Percentiles rank a stretch among this genome's conserved stretches.
Conservation (phyloP, 2,329 filamentous ascomycete genomes). For the Torrubiellomyces zombiae region DNA sequence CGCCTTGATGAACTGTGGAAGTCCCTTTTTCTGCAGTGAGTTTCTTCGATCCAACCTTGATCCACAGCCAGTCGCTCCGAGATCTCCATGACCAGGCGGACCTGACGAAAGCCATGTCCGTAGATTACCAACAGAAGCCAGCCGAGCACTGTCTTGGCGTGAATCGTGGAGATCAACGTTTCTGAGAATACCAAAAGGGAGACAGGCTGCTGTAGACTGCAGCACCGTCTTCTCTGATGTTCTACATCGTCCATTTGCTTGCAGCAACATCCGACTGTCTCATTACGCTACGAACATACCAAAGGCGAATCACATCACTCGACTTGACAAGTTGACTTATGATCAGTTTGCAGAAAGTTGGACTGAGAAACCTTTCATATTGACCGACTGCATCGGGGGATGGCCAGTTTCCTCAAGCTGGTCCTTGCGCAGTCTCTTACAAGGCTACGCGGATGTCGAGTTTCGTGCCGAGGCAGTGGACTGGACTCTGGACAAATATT, state of each 20-base stretch:
- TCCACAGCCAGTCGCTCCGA: too few relatives aligned
- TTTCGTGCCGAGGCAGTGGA: conserved; percentile 90
- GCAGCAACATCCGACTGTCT: conserved; percentile 54
- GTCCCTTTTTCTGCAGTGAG: conserved; percentile 68
- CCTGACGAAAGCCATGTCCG: too few relatives aligned
- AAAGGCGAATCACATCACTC: conserved; percentile 50
- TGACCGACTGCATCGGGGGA: conserved; percentile 62
- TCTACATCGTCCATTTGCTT: conserved; percentile 79
- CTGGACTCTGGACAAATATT: conserved; percentile 72
- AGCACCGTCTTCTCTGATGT: conserved; percentile 75
- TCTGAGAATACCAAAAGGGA: conserved; percentile 35
- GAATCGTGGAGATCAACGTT: conserved; percentile 75
- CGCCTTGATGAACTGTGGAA: conserved; percentile 83
- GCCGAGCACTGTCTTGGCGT: conserved; percentile 38
- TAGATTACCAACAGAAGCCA: conserved; percentile 16
- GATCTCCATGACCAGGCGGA: too few relatives aligned
- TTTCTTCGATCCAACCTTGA: conserved; percentile 10
- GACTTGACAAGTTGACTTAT: conserved; percentile 50
- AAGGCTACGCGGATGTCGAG: conserved; percentile 45
- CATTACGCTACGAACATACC: conserved; percentile 60
- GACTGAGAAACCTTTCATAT: conserved; percentile 70
- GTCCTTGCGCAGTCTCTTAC: conserved; percentile 50
- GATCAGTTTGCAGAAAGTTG: conserved; percentile 60
- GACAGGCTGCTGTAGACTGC: conserved; percentile 49
- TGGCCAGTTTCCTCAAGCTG: conserved; percentile 69